Evolutionary conservation across 352 stramenopile species (phyloP).

Genomic region (Globisporangium carolinianum): DNA sequence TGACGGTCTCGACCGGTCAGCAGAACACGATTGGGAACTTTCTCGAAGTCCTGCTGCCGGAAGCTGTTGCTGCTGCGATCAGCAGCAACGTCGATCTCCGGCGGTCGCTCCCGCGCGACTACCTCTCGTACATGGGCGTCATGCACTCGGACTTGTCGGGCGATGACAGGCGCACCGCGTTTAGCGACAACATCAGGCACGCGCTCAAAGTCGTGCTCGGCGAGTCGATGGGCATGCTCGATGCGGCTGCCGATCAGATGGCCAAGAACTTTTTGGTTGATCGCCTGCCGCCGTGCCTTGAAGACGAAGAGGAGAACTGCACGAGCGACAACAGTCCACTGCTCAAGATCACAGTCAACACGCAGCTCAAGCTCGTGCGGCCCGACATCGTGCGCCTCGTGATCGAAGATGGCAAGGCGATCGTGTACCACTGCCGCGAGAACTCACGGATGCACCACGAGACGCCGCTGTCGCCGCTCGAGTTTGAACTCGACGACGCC

Average conservation of each 20-base stretch:
- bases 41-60: slow-evolving; percentile 51
- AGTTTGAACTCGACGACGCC: slow-evolving; percentile 76
- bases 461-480: slow-evolving; percentile 54
- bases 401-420: slow-evolving; percentile 68
- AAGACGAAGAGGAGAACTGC: slow-evolving; percentile 77
- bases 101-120: slow-evolving; percentile 77
- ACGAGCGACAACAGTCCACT: slow-evolving; percentile 65
- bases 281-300: slow-evolving; percentile 59
- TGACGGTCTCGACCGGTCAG: slow-evolving; percentile 87
- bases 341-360: slow-evolving; percentile 80
- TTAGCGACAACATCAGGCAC: slow-evolving; percentile 45
- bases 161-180: slow-evolving; percentile 36
- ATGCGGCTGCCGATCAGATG: slow-evolving; percentile 77
- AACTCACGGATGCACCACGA: slow-evolving; percentile 77
- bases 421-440: slow-evolving; percentile 76
- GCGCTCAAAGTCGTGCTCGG: slow-evolving; percentile 53
- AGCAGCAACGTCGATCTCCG: slow-evolving; percentile 52
- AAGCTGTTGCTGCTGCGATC: slow-evolving; percentile 54
- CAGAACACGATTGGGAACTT: slow-evolving; percentile 82
- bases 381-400: slow-evolving; percentile 64
- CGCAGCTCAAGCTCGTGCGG: slow-evolving; percentile 63
- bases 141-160: slow-evolving; percentile 69
- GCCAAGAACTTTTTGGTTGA: slow-evolving; percentile 76
- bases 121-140: slow-evolving; percentile 85
- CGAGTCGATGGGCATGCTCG: slow-evolving; percentile 65